phyloP scores from a whole-genome alignment of 2,329 filamentous ascomycete genomes.

The Pseudogymnoascus sp. region DNA sequence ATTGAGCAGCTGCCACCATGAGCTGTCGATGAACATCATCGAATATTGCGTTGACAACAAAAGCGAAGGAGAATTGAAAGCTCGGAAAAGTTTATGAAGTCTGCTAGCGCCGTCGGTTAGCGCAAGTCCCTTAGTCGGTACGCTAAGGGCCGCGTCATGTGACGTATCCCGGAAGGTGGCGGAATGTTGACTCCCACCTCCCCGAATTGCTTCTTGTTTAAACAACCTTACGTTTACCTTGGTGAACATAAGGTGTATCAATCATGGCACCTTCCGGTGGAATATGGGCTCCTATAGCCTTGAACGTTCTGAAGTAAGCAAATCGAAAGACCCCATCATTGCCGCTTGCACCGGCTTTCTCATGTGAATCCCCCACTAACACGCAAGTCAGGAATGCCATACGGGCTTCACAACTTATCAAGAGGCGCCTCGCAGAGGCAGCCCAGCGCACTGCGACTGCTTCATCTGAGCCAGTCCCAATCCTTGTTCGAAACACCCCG shows the following conservation, averaged over 20 bases:
- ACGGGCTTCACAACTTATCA: constrained; percentile 40
- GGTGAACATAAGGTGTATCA: constrained; percentile 1
- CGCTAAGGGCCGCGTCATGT: constrained; percentile 9
- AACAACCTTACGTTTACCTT: constrained; percentile 9
- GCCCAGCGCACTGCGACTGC: constrained; percentile 36
- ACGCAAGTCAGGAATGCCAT: constrained; percentile 37
- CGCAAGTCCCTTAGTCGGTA: constrained; percentile 8
- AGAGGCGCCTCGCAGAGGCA: constrained; percentile 38
- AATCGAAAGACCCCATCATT: constrained; percentile 16
- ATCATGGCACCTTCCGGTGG: constrained; percentile 29
- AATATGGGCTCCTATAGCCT: constrained; percentile 30
- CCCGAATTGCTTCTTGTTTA: not conserved
- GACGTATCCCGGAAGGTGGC: constrained; percentile 10
- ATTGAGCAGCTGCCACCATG: constrained; percentile 12
- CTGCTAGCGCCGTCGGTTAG: constrained; percentile 9
- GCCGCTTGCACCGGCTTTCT: constrained; percentile 10
- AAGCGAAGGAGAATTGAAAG: constrained; percentile 3
- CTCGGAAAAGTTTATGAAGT: constrained; percentile 13
- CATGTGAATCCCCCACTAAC: constrained; percentile 15
- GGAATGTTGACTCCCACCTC: not conserved
- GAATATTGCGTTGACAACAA: constrained; percentile 11
- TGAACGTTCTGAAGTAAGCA: constrained; percentile 29
- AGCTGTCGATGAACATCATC: constrained; percentile 10
- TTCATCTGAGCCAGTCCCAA: constrained; percentile 46
- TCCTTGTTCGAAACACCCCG: constrained; percentile 50